Base-by-base conservation (phyloP, 495 filamentous ascomycete genomes). In the Clohesyomyces aquaticus region DNA sequence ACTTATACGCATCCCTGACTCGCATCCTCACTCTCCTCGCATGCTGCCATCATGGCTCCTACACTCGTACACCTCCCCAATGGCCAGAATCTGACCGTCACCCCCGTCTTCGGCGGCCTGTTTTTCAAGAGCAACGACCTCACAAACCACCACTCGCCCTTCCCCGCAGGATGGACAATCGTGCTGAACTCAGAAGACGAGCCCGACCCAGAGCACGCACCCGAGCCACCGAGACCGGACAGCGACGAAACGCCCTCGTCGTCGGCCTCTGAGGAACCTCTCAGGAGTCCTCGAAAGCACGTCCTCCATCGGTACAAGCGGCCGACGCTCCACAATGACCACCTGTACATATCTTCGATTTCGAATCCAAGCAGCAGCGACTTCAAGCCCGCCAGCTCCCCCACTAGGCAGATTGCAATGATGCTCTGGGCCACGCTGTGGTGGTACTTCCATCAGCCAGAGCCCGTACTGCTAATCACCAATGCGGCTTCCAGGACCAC, bases 371-470 rank as follows among this genome's bases (percentile, higher is more conserved):
- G 87, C 49, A 88, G 79, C 68, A 83, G 73, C 67, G 90, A 96
- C 48, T 95, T 87, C 80, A 90, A 90, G 66, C 86, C 91, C 0
- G 81, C 85, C 11, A 83, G 76, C 25, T 95, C 91, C 48, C 91
- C 89, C 0, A 92, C 91, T 0, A 79, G 92, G 29, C 89, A 92
- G 75, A 87, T 96, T 59, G 93, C 93, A 59, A 89, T 96, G 90
- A 93, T 96, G 90, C 83, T 98, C 6, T 98, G 93, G 91, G 85
- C 90, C 26, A 92, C 90, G 0, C 77, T 98, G 29, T 95, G 88
- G 75, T 98, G 95, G 95, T 98, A 98, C 77, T 98, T 98, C 73
- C 92, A 97, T 72, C 88, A 91, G 65, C 81, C 82, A 1, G 77
- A 80, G 32, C 87, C 88, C 1, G 47, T 70, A 1, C 73, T 79